Evolutionary conservation across 2,329 filamentous ascomycete genomes (phyloP), one percentile per base, ranked within the genome.

Genomic region (Stemphylium lycopersici): DNA sequence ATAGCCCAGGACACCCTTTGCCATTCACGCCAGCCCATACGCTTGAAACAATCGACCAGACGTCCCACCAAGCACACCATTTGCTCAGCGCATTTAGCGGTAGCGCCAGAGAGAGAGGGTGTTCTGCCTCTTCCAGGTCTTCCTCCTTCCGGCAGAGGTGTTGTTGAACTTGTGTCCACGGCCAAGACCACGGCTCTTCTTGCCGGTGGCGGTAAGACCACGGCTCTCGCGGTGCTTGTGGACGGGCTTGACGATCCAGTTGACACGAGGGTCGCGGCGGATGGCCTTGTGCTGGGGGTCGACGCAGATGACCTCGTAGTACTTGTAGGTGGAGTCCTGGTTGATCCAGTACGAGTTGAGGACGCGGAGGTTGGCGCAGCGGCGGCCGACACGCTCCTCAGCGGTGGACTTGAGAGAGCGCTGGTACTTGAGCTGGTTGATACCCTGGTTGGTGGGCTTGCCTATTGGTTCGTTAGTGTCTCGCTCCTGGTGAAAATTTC

Each of bases 321-420:
- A 99, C 88, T 99, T 99, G 91, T 98, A 99, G 83, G 95, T 99
- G 61, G 93, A 97, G 86, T 99, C 95, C 87, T 98, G 92, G 90
- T 99, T 99, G 87, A 99, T 91, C 96, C 96, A 99, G 93, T 99
- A 99, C 66, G 93, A 98, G 90, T 99, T 99, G 78, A 99, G 90
- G 78, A 99, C 95, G 79, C 95, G 92, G 81, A 99, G 84, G 85
- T 99, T 99, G 83, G 93, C 92, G 86, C 93, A 97, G 80, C 93
- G 93, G 82, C 93, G 93, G 78, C 96, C 95, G 79, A 99, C 93
- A 90, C 95, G 95, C 90, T 99, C 95, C 87, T 99, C 96, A 75
- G 96, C 96, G 75, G 95, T 99, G 75, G 93, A 87, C 82, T 90
- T 90, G 80, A 98, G 93, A 71, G 95, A 98, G 81, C 93, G 91